phyloP scores from a whole-genome alignment of 1,284 basidiomycete genomes.

The Cutaneotrichosporon cyanovorans region DNA sequence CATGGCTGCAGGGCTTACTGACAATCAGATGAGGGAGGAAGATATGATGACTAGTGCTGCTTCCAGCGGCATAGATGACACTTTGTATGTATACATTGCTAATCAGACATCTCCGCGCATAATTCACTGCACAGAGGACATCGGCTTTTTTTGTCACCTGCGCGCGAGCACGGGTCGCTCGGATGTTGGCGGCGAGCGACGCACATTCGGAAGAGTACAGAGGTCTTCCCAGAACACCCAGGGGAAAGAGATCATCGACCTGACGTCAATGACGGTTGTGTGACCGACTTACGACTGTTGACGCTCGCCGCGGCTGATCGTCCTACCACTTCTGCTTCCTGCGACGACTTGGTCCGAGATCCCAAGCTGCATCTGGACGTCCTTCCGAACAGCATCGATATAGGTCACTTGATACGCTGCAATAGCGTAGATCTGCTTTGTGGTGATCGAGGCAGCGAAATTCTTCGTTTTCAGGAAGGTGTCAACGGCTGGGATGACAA shows the following conservation, averaged over 20 bases:
- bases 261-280: neutral
- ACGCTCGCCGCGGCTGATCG: too few relatives aligned
- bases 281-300: too few relatives aligned
- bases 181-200: neutral
- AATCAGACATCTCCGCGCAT: too few relatives aligned
- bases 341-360: neutral
- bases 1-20: neutral
- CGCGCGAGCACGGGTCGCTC: too few relatives aligned
- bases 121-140: too few relatives aligned
- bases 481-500: constrained; percentile 7
- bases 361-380: constrained; percentile 6
- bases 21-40: constrained; percentile 5
- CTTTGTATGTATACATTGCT: neutral
- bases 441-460: neutral
- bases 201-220: constrained; percentile 11
- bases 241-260: constrained; percentile 25
- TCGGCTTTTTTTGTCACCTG: too few relatives aligned
- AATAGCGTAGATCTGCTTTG: constrained; percentile 20
- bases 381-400: constrained; percentile 4
- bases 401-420: constrained; percentile 29
- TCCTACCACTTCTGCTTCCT: too few relatives aligned
- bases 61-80: neutral
- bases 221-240: constrained; percentile 25
- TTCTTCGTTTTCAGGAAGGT: constrained; percentile 5
- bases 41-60: constrained; percentile 5